Percentiles rank a stretch among this genome's conserved stretches.
phyloP scores from a whole-genome alignment of 176 grass and related monocot genomes.

The Olyra latifolia region DNA sequence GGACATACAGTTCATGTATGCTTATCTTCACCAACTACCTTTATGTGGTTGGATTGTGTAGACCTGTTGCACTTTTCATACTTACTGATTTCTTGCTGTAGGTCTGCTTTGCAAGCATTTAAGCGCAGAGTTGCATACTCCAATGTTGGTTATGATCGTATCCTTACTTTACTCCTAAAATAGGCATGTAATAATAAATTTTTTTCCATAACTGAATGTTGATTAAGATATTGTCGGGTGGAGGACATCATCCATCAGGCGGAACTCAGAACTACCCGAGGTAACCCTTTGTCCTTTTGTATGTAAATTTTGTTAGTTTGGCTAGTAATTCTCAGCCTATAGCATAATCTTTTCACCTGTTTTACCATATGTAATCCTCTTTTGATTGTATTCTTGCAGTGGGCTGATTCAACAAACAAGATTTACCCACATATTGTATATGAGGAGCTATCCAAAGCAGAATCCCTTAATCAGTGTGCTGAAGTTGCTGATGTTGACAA shows the following conservation, averaged over 20 bases:
- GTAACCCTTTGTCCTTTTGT: slow-evolving; percentile 31
- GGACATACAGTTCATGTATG: slow-evolving; percentile 84
- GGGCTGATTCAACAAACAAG: slow-evolving; percentile 59
- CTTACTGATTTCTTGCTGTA: slow-evolving; percentile 48
- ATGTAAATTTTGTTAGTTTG: slow-evolving; percentile 33
- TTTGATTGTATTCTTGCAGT: slow-evolving; percentile 51
- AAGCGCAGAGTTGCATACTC: slow-evolving; percentile 85
- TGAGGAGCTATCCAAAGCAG: slow-evolving; percentile 72
- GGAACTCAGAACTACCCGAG: slow-evolving; percentile 78
- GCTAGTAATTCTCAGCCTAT: background rate
- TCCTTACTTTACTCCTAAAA: slow-evolving; percentile 53
- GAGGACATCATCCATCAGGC: slow-evolving; percentile 97
- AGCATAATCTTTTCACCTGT: slow-evolving; percentile 20
- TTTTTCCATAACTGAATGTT: slow-evolving; percentile 51
- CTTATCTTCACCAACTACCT: slow-evolving; percentile 21
- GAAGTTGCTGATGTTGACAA: slow-evolving; percentile 35
- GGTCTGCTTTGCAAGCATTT: slow-evolving; percentile 85
- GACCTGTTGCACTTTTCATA: slow-evolving; percentile 13
- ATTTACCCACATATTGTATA: slow-evolving; percentile 93
- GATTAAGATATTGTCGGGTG: slow-evolving; percentile 94
- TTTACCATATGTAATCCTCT: background rate
- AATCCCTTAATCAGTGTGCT: slow-evolving; percentile 52
- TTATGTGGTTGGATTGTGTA: slow-evolving; percentile 29
- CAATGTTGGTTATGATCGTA: slow-evolving; percentile 87
- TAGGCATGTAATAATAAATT: background rate